phyloP scores from a whole-genome alignment of 202 grass and related monocot species.

The Digitaria exilis region DNA sequence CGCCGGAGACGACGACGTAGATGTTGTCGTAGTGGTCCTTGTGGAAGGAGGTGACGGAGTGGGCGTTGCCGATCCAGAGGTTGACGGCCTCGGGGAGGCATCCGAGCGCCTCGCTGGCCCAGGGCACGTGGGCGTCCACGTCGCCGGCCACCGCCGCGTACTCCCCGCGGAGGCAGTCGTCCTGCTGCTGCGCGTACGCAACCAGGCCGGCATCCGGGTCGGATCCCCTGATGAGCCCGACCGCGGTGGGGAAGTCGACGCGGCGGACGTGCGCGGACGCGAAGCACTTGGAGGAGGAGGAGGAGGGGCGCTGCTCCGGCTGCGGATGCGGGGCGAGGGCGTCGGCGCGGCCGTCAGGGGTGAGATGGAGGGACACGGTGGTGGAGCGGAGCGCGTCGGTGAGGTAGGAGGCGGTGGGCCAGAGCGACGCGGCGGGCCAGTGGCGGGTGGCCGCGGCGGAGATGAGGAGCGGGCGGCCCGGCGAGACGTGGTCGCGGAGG shows the following conservation, averaged over 20 bases:
- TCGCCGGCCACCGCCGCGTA: slow-evolving; percentile 74
- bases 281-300: slow-evolving; percentile 47
- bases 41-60: slow-evolving; percentile 87
- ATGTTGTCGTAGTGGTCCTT: slow-evolving; percentile 99
- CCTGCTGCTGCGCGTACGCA: slow-evolving; percentile 93
- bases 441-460: slow-evolving; percentile 69
- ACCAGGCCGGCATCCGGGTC: slow-evolving; percentile 47
- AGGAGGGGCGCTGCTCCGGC: no score
- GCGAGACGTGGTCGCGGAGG: slow-evolving; percentile 74
- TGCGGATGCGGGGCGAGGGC: slow-evolving; percentile 42
- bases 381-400: slow-evolving; percentile 47
- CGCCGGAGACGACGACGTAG: slow-evolving; percentile 79
- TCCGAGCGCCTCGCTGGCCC: slow-evolving; percentile 84
- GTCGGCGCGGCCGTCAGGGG: slow-evolving; percentile 76
- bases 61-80: slow-evolving; percentile 81
- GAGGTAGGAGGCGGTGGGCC: slow-evolving; percentile 72
- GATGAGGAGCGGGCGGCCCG: slow-evolving; percentile 70
- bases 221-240: slow-evolving; percentile 52
- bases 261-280: slow-evolving; percentile 61
- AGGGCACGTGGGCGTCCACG: slow-evolving; percentile 83
- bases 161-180: slow-evolving; percentile 85
- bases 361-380: slow-evolving; percentile 81
- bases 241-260: slow-evolving; percentile 66
- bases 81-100: slow-evolving; percentile 91
- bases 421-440: slow-evolving; percentile 78